A percentile compares a stretch with the other conserved stretches of the same genome.
Evolutionary conservation across 306 rosid species (phyloP).

Genomic region (Casuarina glauca): DNA sequence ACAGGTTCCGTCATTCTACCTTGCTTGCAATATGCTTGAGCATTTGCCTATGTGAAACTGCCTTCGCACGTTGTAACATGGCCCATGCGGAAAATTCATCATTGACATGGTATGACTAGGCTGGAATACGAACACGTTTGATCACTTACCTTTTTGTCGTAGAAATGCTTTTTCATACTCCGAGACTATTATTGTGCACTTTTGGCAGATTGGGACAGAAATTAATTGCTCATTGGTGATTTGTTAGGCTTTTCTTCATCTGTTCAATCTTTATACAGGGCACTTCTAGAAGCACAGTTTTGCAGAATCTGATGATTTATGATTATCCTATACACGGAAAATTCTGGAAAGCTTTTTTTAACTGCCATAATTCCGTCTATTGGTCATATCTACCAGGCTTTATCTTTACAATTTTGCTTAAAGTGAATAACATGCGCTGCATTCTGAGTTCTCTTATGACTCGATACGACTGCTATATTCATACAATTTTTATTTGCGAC

Average conservation of each 20-base stretch:
- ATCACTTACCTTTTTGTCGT: neutral
- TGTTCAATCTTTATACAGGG: neutral
- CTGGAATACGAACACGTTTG: neutral
- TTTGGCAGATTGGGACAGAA: no score
- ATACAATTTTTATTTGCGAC: constrained; percentile 36
- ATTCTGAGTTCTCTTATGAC: neutral
- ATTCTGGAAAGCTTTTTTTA: neutral
- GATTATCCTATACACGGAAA: neutral
- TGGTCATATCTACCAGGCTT: neutral
- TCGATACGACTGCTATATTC: constrained; percentile 11
- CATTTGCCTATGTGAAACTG: neutral
- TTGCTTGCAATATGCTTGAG: neutral
- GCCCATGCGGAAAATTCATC: neutral
- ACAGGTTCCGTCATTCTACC: neutral
- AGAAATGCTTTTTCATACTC: no score
- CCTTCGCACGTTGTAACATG: neutral
- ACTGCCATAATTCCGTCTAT: neutral
- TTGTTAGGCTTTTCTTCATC: neutral
- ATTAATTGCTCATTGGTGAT: neutral
- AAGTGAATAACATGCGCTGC: neutral
- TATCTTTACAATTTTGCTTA: neutral
- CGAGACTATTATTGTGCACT: neutral
- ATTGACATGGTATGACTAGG: neutral
- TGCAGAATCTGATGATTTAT: neutral
- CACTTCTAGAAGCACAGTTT: neutral